A percentile compares a stretch with the other conserved stretches of the same genome.
These are phyloP conservation scores for Neonectria coccinea DNA, from an alignment of 2,329 filamentous ascomycete genomes.

Conservation along the genomic window DNA sequence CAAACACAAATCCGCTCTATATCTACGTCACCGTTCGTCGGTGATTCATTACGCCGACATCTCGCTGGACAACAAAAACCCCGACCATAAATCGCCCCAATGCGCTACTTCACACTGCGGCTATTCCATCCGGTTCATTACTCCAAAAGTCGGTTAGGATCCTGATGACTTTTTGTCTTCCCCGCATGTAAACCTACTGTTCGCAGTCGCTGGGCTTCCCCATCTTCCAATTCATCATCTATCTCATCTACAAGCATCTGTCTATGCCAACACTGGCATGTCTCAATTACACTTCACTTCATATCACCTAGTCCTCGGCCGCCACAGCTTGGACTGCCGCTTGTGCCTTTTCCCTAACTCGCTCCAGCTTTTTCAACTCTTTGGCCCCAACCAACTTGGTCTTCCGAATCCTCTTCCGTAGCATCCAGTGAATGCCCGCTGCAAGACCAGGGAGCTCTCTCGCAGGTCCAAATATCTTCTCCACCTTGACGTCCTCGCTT, in stretches of 20 bases:
- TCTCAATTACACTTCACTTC: background rate
- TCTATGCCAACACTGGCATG: background rate
- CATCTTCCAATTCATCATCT: background rate
- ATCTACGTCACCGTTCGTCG: conserved; percentile 38
- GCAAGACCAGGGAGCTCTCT: conserved; percentile 75
- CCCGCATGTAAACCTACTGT: background rate
- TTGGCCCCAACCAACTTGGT: conserved; percentile 66
- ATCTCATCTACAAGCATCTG: background rate
- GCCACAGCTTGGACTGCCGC: conserved; percentile 42
- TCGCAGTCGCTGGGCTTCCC: background rate
- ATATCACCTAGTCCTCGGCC: conserved; percentile 26
- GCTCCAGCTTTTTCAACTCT: conserved; percentile 59
- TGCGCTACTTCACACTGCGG: background rate
- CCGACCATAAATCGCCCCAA: conserved; percentile 8
- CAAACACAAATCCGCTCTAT: conserved; percentile 1
- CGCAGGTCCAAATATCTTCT: conserved; percentile 74
- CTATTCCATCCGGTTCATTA: conserved; percentile 4
- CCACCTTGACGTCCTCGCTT: conserved; percentile 68
- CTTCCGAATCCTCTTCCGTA: conserved; percentile 79
- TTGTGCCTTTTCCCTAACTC: conserved; percentile 51
- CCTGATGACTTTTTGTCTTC: conserved; percentile 8
- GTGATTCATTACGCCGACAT: conserved; percentile 22
- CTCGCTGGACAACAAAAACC: conserved; percentile 19
- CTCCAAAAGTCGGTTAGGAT: conserved; percentile 4
- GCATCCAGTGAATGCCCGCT: conserved; percentile 81